phyloP scores from a whole-genome alignment of 2,329 filamentous ascomycete species.

The Trichoderma harzianum region DNA sequence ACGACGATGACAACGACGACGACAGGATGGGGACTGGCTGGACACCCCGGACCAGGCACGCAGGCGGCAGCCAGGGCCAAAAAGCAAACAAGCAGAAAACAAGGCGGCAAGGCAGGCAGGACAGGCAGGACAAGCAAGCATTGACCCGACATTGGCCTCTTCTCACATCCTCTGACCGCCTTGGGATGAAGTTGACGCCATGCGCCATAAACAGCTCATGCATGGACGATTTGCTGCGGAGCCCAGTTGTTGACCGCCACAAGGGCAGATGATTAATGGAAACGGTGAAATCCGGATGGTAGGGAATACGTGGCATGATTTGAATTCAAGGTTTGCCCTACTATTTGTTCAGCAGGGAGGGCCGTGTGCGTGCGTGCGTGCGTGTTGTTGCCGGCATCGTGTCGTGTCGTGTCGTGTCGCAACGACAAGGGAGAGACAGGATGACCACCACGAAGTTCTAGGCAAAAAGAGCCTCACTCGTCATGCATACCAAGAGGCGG shows the following conservation, averaged over 20 bases:
- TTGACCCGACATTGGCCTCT: background rate
- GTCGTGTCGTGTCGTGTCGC: background rate
- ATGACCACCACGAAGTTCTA: background rate
- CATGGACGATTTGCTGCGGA: constrained; percentile 15
- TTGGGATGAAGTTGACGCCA: constrained; percentile 13
- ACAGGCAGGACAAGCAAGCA: background rate
- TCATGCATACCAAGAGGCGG: background rate
- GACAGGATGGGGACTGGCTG: background rate
- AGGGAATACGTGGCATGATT: constrained; percentile 16
- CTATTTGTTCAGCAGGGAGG: background rate
- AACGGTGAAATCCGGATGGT: constrained; percentile 7
- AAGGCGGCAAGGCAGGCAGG: background rate
- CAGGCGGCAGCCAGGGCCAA: background rate
- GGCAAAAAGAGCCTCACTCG: background rate
- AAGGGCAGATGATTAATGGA: constrained; percentile 13
- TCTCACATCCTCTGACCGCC: constrained; percentile 10
- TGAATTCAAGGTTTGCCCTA: constrained; percentile 1
- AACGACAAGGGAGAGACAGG: background rate
- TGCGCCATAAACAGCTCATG: constrained; percentile 19
- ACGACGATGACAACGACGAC: background rate
- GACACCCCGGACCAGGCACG: background rate
- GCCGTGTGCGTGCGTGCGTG: background rate
- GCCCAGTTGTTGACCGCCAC: constrained; percentile 15
- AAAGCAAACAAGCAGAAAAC: background rate
- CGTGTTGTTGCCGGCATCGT: background rate